Base-by-base conservation (phyloP, 2,329 filamentous ascomycete species). In the Tolypocladium ophioglossoides region DNA sequence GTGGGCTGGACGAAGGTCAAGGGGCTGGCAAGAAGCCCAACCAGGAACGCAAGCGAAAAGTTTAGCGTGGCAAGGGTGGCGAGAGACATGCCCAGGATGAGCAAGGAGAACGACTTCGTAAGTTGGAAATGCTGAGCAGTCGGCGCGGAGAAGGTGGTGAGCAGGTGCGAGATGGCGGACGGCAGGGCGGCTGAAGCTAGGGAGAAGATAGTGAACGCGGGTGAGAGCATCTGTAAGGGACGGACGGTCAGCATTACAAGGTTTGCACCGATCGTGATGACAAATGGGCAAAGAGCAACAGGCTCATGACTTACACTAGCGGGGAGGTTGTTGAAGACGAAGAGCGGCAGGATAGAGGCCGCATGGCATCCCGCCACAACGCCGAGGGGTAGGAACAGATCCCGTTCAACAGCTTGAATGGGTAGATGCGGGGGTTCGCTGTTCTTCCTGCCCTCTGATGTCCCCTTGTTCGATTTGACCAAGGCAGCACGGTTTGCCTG, bases 11-110 rank as follows among this genome's bases (percentile, higher is more conserved):
- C 75, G 66, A 96, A 96, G n/a, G 84, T 85, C 16, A 97, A 75
- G 0, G 92, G 92, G 4, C 82, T 75, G 46, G 89, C 84, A 48
- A 92, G 74, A 2, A 97, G 74, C 39, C 94, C 94, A 51, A 96
- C 77, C 39, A 96, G 76, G 66, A 97, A 86, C 50, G 90, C 85
- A 16, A 96, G 84, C 3, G 87, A 91, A 76, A 99, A 99, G 72
- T 99, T 99, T 52, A 99, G 81, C 0, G 92, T 99, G 2, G 94
- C 92, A 14, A 99, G 85, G 1, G 91, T 87, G 14, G 91, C 91
- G 59, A 99, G 83, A 63, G 90, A 91, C 75, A 96, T 89, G 63
- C 94, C 94, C 0, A 97, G 81, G 11, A 95, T 77, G 14, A 99
- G 83, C n/a, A 97, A 82, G 7, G 91, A 95, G 74, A 97, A 91